Conservation (phyloP, 345 rosid genomes). For the Ceriops decandra region DNA sequence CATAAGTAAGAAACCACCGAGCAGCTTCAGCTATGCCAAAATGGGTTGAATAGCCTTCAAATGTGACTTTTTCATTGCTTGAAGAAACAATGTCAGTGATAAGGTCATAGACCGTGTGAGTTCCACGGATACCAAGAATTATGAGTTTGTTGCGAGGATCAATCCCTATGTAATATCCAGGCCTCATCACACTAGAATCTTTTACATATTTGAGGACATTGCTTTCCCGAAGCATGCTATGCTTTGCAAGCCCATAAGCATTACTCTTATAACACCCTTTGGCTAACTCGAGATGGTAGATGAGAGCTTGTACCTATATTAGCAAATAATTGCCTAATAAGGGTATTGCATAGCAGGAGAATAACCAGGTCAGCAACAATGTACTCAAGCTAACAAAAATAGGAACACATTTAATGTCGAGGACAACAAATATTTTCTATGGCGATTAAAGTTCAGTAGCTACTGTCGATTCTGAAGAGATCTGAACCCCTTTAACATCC, state of each 20-base stretch:
- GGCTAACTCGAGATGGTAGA: conserved; percentile 79
- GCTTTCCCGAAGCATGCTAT: conserved; percentile 78
- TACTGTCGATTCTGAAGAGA: conserved; percentile 60
- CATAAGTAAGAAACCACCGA: conserved; percentile 87
- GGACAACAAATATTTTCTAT: conserved; percentile 1
- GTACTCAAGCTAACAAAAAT: background rate
- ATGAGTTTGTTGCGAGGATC: conserved; percentile 75
- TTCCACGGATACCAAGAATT: conserved; percentile 77
- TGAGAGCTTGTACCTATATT: conserved; percentile 70
- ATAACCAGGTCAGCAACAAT: background rate
- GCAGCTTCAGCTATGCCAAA: conserved; percentile 98
- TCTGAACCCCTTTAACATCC: conserved; percentile 66
- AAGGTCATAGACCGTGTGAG: conserved; percentile 83
- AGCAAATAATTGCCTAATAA: conserved; percentile 19
- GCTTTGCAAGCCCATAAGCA: conserved; percentile 50
- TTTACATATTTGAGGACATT: conserved; percentile 67
- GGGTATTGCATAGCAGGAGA: background rate
- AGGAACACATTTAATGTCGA: background rate
- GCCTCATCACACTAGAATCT: conserved; percentile 82
- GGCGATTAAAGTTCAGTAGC: conserved; percentile 15
- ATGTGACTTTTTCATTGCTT: conserved; percentile 72
- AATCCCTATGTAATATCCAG: conserved; percentile 76
- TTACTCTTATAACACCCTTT: conserved; percentile 68
- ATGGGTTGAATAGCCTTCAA: conserved; percentile 91
- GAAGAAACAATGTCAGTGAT: conserved; percentile 82